A percentile compares a stretch with the other conserved stretches of the same genome.
These are phyloP conservation scores for Ambrosia artemisiifolia DNA, from an alignment of 129 eudicot genomes.

Conservation along the genomic window DNA sequence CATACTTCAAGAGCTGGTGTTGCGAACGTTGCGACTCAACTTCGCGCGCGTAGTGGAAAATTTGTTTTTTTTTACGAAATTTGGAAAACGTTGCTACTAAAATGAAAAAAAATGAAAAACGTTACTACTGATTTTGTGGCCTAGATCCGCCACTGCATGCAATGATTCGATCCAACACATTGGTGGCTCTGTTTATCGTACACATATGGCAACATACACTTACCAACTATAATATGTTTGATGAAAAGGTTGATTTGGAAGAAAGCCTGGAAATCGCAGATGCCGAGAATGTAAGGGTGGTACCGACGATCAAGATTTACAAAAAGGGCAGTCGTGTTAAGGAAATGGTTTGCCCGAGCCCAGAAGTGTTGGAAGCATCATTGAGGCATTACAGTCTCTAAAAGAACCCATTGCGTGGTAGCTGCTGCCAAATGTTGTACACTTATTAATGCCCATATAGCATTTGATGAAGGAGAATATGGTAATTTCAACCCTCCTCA, in stretches of 20 bases:
- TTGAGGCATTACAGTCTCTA: slow-evolving; percentile 73
- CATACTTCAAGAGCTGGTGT: no score
- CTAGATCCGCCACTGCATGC: no score
- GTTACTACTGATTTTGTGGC: no score
- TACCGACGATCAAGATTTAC: slow-evolving; percentile 82
- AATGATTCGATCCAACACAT: no score
- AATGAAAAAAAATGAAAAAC: no score
- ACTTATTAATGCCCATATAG: slow-evolving; percentile 32
- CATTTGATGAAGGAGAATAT: slow-evolving; percentile 35
- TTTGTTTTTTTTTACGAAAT: no score
- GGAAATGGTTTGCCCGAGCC: slow-evolving; percentile 78
- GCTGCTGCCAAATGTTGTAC: slow-evolving; percentile 28
- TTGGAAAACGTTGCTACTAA: no score
- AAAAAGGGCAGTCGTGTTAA: slow-evolving; percentile 66
- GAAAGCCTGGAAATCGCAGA: slow-evolving; percentile 55
- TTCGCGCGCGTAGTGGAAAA: no score
- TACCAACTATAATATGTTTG: neutral
- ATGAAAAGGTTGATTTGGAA: slow-evolving; percentile 64
- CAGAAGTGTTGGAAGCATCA: slow-evolving; percentile 72
- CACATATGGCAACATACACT: neutral
- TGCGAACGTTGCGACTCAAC: no score
- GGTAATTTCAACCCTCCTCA: slow-evolving; percentile 33
- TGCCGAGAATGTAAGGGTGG: slow-evolving; percentile 65
- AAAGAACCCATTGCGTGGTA: slow-evolving; percentile 3
- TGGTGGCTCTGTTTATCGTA: no score